Percentiles rank a stretch among this genome's conserved stretches.
phyloP scores from a whole-genome alignment of 257 asterid genomes.

The Perilla frutescens region DNA sequence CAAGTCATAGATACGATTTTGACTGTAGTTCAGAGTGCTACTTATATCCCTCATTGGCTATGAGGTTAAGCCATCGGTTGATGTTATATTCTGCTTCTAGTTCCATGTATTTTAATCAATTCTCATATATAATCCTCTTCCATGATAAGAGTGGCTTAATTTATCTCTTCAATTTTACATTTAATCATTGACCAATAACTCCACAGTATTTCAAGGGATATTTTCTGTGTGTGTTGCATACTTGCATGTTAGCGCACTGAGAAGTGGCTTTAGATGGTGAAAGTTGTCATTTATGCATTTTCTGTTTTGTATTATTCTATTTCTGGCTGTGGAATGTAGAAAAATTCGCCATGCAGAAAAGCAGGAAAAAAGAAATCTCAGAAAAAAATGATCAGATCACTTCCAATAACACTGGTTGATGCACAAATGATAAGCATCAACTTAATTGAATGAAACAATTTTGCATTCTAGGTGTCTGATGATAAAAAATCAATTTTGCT shows the following conservation, averaged over 20 bases:
- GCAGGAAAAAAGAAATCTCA: background rate
- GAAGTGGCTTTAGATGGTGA: background rate
- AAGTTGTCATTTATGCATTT: background rate
- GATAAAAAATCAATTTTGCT: background rate
- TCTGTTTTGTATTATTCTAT: background rate
- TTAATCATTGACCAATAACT: background rate
- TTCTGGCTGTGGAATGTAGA: background rate
- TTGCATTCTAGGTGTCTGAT: too few relatives aligned
- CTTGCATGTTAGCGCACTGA: background rate
- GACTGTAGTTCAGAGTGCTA: background rate
- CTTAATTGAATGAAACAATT: background rate
- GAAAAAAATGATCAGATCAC: too few relatives aligned
- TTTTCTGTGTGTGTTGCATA: background rate
- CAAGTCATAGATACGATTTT: background rate
- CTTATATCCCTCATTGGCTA: background rate
- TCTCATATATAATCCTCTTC: background rate
- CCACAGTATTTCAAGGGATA: background rate
- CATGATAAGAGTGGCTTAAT: background rate
- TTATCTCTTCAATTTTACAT: background rate
- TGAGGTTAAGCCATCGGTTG: background rate
- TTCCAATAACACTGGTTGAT: background rate
- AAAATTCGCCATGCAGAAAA: background rate
- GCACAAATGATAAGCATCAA: background rate
- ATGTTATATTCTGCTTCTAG: background rate
- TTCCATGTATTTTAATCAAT: background rate